A percentile compares a stretch with the other conserved stretches of the same genome.
phyloP scores from a whole-genome alignment of 2,329 filamentous ascomycete genomes.

The Cladosporium sphaerospermum region DNA sequence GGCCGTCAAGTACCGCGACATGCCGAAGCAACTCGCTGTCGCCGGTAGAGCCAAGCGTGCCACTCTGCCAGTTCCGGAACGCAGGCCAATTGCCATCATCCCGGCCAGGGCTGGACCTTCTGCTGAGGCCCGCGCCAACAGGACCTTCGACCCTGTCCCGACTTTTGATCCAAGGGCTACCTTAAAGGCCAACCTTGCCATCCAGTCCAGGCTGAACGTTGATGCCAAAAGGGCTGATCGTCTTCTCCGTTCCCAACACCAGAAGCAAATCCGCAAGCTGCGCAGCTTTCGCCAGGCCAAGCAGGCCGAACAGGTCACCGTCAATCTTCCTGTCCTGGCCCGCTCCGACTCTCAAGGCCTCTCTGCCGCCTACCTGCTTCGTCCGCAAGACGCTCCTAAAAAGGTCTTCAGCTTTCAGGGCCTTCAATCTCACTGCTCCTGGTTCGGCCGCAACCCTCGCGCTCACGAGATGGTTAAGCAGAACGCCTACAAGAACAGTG shows the following conservation, averaged over 20 bases:
- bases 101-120: no score
- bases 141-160: background rate
- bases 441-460: slow-evolving; percentile 4
- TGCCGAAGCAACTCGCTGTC: background rate
- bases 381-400: background rate
- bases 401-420: background rate
- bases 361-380: background rate
- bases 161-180: background rate
- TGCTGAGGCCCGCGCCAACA: no score
- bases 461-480: background rate
- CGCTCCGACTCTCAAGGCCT: background rate
- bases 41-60: background rate
- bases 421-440: background rate
- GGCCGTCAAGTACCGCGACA: background rate
- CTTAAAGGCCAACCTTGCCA: background rate
- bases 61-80: no score
- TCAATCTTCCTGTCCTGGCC: background rate
- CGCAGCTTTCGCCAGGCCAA: background rate
- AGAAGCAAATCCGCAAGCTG: background rate
- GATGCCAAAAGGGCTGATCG: background rate
- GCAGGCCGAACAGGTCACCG: background rate
- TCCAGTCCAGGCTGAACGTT: background rate
- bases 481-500: background rate
- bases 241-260: background rate
- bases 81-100: no score